phyloP scores from a whole-genome alignment of 2,329 filamentous ascomycete species.

The Microsporum audouinii region DNA sequence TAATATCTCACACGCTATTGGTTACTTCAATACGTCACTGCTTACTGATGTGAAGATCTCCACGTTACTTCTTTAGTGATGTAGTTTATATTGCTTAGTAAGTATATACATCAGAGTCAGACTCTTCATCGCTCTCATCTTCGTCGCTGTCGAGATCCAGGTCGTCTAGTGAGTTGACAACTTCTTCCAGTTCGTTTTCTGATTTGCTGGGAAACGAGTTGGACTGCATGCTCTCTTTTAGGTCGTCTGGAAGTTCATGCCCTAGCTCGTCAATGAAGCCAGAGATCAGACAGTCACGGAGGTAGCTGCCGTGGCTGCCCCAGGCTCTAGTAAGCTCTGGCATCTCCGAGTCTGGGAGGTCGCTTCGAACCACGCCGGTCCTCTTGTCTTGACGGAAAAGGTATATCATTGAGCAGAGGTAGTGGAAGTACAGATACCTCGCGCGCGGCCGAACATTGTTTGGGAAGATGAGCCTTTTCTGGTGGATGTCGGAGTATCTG shows the following conservation, averaged over 20 bases:
- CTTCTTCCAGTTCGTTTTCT: too few relatives aligned
- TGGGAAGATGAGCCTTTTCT: neutral
- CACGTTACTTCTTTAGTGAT: too few relatives aligned
- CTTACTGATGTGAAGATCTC: too few relatives aligned
- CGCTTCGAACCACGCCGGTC: neutral
- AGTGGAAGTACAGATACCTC: slow-evolving; percentile 2
- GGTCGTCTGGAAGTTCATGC: neutral
- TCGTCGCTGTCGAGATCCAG: too few relatives aligned
- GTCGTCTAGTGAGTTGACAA: too few relatives aligned
- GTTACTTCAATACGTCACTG: too few relatives aligned
- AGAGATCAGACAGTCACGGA: neutral
- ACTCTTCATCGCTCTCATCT: too few relatives aligned
- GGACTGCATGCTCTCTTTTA: neutral
- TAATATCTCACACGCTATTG: too few relatives aligned
- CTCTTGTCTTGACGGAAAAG: too few relatives aligned
- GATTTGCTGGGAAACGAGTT: too few relatives aligned
- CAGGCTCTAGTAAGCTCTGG: neutral
- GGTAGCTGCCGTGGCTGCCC: neutral
- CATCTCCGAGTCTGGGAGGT: neutral
- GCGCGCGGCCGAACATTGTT: neutral
- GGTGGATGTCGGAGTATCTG: neutral
- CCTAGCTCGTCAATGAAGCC: neutral
- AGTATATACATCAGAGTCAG: too few relatives aligned
- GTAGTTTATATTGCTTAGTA: too few relatives aligned
- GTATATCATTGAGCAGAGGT: neutral